Evolutionary conservation across 2,329 filamentous ascomycete genomes (phyloP).

Genomic region (Pyrenochaeta sp.): DNA sequence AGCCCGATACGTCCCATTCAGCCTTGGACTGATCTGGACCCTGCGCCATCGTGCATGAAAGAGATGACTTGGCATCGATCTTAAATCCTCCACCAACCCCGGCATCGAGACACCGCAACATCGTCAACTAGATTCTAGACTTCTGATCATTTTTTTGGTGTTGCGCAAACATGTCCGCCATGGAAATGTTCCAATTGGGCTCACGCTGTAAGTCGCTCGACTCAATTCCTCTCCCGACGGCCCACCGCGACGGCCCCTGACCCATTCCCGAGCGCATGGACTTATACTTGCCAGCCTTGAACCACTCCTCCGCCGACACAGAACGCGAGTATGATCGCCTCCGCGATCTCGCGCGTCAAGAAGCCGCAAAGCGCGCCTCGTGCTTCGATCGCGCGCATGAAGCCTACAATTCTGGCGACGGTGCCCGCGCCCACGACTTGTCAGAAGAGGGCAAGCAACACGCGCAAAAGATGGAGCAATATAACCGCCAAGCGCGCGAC

Average conservation of each 20-base stretch:
- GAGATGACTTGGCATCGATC: slow-evolving; percentile 7
- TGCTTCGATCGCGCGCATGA: slow-evolving; percentile 75
- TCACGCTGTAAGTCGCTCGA: slow-evolving; percentile 37
- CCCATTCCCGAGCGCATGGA: slow-evolving; percentile 1
- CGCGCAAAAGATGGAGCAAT: slow-evolving; percentile 82
- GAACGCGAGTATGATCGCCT: slow-evolving; percentile 94
- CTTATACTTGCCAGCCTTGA: slow-evolving; percentile 36
- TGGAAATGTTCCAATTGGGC: slow-evolving; percentile 46
- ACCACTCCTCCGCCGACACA: slow-evolving; percentile 42
- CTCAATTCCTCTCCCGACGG: neutral
- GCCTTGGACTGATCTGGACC: slow-evolving; percentile 22
- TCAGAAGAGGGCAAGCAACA: slow-evolving; percentile 87
- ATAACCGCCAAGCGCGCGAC: slow-evolving; percentile 89
- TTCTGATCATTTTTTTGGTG: slow-evolving; percentile 6
- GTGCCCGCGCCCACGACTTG: slow-evolving; percentile 80
- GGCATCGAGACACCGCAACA: slow-evolving; percentile 21
- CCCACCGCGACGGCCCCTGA: neutral
- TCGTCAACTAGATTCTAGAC: slow-evolving; percentile 10
- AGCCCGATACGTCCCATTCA: slow-evolving; percentile 8
- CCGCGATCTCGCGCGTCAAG: slow-evolving; percentile 80
- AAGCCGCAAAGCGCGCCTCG: slow-evolving; percentile 77
- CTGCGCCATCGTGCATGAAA: slow-evolving; percentile 23
- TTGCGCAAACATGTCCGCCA: slow-evolving; percentile 35
- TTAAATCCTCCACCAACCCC: slow-evolving; percentile 8
- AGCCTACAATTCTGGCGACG: slow-evolving; percentile 85